These are phyloP conservation scores for Sporodiniella umbellata DNA, from an alignment of 371 early-diverging fungal genomes.

Conservation along the genomic window DNA sequence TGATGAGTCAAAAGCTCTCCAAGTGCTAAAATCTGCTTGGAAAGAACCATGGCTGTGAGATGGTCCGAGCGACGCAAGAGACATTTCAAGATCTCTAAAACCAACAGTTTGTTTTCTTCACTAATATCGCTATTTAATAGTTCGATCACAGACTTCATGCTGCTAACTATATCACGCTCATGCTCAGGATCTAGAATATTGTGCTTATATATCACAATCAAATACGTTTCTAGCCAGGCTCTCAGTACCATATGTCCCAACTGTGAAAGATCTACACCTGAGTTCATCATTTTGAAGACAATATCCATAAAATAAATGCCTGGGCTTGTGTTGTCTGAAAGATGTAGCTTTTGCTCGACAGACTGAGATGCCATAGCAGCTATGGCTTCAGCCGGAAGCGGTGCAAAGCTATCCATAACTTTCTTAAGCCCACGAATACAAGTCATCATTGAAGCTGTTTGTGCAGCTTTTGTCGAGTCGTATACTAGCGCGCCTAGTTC, in stretches of 20 bases:
- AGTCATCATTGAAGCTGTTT: constrained; percentile 32
- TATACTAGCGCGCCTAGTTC: constrained; percentile 35
- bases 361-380: constrained; percentile 36
- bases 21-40: constrained; percentile 58
- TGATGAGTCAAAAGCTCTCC: constrained; percentile 55
- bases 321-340: constrained; percentile 45
- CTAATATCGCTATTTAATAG: constrained; percentile 44
- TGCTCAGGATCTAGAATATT: constrained; percentile 43
- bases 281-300: constrained; percentile 45
- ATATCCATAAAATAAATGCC: constrained; percentile 49
- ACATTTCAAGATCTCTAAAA: constrained; percentile 54
- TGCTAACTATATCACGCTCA: constrained; percentile 37
- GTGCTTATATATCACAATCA: constrained; percentile 48
- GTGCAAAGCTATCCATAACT: constrained; percentile 52
- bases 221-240: constrained; percentile 53
- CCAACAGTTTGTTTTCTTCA: constrained; percentile 58
- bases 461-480: constrained; percentile 30
- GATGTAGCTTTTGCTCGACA: constrained; percentile 27
- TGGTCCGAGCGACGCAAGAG: constrained; percentile 55
- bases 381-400: constrained; percentile 38
- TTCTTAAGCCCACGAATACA: constrained; percentile 45
- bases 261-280: constrained; percentile 37
- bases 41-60: constrained; percentile 58
- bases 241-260: constrained; percentile 48
- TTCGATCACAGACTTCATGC: constrained; percentile 50